Evolutionary conservation across 208 protist species (phyloP).

Genomic region (Leishmania gerbilli): DNA sequence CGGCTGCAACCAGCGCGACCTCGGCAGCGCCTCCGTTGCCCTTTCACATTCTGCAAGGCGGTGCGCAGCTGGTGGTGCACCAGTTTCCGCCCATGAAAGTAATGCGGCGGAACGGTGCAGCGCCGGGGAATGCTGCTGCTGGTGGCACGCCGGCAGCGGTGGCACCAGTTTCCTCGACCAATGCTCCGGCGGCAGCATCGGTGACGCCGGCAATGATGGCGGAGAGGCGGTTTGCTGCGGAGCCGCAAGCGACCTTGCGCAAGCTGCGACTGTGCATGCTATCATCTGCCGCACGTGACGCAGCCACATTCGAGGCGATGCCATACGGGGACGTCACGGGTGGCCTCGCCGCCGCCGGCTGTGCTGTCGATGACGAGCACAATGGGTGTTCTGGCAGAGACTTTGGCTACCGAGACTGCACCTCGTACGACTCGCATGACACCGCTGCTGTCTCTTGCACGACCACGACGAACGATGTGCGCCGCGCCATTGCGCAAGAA

Average conservation of each 20-base stretch:
- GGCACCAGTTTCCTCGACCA: not conserved
- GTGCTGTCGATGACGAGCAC: not conserved
- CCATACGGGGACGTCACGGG: not conserved
- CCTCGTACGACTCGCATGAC: not conserved
- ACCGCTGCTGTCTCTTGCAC: not conserved
- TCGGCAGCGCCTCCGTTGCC: slow-evolving; percentile 23
- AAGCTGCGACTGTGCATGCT: slow-evolving; percentile 16
- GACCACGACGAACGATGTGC: slow-evolving; percentile 15
- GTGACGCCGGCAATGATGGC: slow-evolving; percentile 16
- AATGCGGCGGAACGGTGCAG: slow-evolving; percentile 32
- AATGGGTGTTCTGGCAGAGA: not conserved
- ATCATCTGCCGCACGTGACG: not conserved
- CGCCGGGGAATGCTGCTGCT: not conserved
- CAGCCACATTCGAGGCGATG: not conserved
- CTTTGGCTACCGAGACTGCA: not conserved
- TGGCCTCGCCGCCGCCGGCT: not conserved
- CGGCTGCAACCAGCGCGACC: slow-evolving; percentile 1
- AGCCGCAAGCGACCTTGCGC: slow-evolving; percentile 55
- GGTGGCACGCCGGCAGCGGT: not conserved
- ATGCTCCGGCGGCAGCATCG: not conserved
- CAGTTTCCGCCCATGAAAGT: slow-evolving; percentile 74
- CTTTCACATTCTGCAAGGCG: slow-evolving; percentile 74
- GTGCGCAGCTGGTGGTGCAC: slow-evolving; percentile 60
- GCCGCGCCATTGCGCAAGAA: slow-evolving; percentile 19
- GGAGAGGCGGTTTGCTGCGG: slow-evolving; percentile 38